Percentiles rank a stretch among this genome's conserved stretches.
These are phyloP conservation scores for Globisporangium carolinianum DNA, from an alignment of 352 stramenopile genomes.

Conservation along the genomic window DNA sequence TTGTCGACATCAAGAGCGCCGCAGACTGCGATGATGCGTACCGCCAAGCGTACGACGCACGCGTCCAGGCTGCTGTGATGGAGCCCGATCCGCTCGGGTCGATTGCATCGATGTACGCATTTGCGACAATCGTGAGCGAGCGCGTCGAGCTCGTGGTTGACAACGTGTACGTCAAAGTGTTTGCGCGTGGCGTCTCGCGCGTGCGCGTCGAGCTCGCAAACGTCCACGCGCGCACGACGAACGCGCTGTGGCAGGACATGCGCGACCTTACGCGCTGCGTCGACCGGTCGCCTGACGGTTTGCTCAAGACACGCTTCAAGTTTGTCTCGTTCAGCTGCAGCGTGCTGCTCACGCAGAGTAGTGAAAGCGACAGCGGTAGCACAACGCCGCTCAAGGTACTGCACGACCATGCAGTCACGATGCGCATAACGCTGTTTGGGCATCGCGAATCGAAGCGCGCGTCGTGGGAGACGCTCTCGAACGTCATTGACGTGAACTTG, in stretches of 20 bases:
- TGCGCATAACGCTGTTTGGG: slow-evolving; percentile 53
- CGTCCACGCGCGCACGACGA: slow-evolving; percentile 51
- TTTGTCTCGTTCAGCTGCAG: slow-evolving; percentile 49
- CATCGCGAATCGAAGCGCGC: slow-evolving; percentile 29
- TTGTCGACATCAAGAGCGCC: slow-evolving; percentile 39
- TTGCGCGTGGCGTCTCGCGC: slow-evolving; percentile 24
- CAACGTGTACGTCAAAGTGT: slow-evolving; percentile 48
- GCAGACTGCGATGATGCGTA: slow-evolving; percentile 43
- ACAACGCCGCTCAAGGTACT: slow-evolving; percentile 20
- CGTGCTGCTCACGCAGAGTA: slow-evolving; percentile 20
- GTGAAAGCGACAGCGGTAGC: no score
- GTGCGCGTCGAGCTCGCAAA: slow-evolving; percentile 29
- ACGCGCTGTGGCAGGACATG: slow-evolving; percentile 63
- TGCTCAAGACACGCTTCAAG: slow-evolving; percentile 64
- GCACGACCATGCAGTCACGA: slow-evolving; percentile 32
- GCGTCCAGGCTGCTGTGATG: slow-evolving; percentile 26
- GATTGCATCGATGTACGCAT: slow-evolving; percentile 51
- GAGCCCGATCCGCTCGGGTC: slow-evolving; percentile 55
- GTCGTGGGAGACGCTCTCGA: slow-evolving; percentile 42
- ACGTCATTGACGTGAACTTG: slow-evolving; percentile 53
- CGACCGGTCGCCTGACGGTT: slow-evolving; percentile 47
- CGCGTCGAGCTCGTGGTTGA: slow-evolving; percentile 39
- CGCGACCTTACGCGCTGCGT: slow-evolving; percentile 45
- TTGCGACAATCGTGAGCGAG: slow-evolving; percentile 46
- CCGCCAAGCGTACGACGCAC: slow-evolving; percentile 21